phyloP scores from a whole-genome alignment of 352 stramenopile genomes.

The Pythium coloratum region DNA sequence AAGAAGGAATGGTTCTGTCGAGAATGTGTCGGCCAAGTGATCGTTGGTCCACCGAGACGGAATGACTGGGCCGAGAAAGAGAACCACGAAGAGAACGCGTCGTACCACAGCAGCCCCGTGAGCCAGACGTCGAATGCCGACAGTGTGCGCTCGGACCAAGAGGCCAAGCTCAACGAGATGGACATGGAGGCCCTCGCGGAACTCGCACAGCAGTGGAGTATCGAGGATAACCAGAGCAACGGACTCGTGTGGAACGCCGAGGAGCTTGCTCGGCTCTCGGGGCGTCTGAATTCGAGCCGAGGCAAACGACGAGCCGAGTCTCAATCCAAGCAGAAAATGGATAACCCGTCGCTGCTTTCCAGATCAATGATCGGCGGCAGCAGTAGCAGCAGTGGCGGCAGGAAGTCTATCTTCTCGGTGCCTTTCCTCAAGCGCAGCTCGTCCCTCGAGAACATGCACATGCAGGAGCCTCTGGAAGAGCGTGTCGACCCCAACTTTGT shows the following conservation, averaged over 20 bases:
- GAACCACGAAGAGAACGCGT: background rate
- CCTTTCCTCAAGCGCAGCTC: constrained; percentile 23
- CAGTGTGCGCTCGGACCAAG: constrained; percentile 25
- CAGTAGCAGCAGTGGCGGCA: background rate
- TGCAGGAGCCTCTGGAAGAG: constrained; percentile 8
- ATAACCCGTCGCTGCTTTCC: constrained; percentile 15
- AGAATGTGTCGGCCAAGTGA: constrained; percentile 54
- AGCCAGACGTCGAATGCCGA: constrained; percentile 14
- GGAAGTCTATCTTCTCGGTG: constrained; percentile 20
- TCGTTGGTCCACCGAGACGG: constrained; percentile 26
- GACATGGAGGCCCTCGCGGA: constrained; percentile 26
- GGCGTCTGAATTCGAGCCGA: constrained; percentile 10
- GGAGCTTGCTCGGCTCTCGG: constrained; percentile 24
- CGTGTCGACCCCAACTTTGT: constrained; percentile 16
- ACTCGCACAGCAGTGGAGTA: constrained; percentile 23
- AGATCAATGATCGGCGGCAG: constrained; percentile 10
- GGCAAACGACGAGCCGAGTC: constrained; percentile 12
- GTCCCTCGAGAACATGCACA: constrained; percentile 23
- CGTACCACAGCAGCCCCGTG: constrained; percentile 5
- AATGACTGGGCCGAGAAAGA: constrained; percentile 34
- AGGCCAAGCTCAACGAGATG: constrained; percentile 16
- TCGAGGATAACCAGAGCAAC: constrained; percentile 17
- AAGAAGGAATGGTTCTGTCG: constrained; percentile 53
- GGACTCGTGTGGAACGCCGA: constrained; percentile 28
- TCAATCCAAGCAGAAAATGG: constrained; percentile 13